Base-by-base conservation (phyloP, 1,139 yeast genomes). In the Suhomyces kunorum region DNA sequence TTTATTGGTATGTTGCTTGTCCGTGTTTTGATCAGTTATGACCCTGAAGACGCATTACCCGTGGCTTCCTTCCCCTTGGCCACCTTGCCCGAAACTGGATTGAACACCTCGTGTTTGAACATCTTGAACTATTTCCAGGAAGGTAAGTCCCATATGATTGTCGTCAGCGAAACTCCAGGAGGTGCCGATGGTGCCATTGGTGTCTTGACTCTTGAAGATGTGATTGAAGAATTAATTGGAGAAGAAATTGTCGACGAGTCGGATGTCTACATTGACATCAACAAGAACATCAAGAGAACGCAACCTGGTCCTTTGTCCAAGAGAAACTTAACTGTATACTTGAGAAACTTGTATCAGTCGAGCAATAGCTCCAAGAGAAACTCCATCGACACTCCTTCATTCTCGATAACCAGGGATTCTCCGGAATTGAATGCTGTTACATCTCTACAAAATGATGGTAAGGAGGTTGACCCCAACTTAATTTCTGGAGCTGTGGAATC, bases 221-320 rank as follows among this genome's bases (percentile, higher is more conserved):
- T 92, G 12, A 92, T 92, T 57, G 98, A 92, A 63, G 98, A 92
- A 63, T 74, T 92, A 52, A 92, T 92, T 64, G 98, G 98, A 42
- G 98, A 92, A 63, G 98, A 92, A 61, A 92, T 92, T 55, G 90
- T 92, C 37, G 98, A 92, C 59, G 98, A 92, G 63, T 81, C 90
- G n/a, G 98, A 92, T 59, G 98, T 90, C 18, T 90, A 86, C 58
- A 78, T 90, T 44, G 97, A 89, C 63, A 87, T 90, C 48, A 89
- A 88, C 62, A 86, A 86, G 51, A 86, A 87, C 52, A 88, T 89
- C 56, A 85, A 84, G 59, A 74, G 96, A 54, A 76, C 78, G 24
- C 81, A 81, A 49, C 96, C 96, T 1, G 95, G 95, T 2, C 96
- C 96, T 1, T 69, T 88, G 47, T 74, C 87, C 13, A 85, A 83